Evolutionary conservation across 2,329 filamentous ascomycete genomes (phyloP).

Genomic region (Thyridium curvatum): DNA sequence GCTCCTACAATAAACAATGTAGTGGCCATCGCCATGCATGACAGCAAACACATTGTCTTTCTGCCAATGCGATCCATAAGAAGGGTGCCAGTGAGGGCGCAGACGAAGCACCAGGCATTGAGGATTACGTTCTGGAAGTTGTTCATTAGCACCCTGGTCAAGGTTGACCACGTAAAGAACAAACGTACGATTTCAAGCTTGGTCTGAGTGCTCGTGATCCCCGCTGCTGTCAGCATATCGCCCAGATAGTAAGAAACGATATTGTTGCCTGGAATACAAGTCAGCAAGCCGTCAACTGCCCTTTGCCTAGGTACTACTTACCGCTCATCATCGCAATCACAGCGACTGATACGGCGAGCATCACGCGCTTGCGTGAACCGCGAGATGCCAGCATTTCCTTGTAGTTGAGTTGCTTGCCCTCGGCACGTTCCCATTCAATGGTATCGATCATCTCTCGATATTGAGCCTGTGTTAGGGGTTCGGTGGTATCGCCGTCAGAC

Average conservation of each 20-base stretch:
- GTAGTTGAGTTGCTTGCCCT: too few species aligned
- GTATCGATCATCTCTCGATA: conserved; percentile 7
- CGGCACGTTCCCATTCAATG: neutral
- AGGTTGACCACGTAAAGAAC: too few species aligned
- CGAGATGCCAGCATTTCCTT: too few species aligned
- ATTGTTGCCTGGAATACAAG: conserved; percentile 4
- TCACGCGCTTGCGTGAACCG: neutral
- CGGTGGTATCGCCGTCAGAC: conserved; percentile 1
- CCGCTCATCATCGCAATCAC: conserved; percentile 5
- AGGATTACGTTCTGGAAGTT: conserved; percentile 10
- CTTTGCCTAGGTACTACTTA: too few species aligned
- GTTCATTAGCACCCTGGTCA: too few species aligned
- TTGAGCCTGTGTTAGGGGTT: neutral
- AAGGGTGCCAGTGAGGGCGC: conserved; percentile 33
- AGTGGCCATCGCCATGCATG: too few species aligned
- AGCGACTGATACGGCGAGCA: conserved; percentile 1
- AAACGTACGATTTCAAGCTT: conserved; percentile 12
- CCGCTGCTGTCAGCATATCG: conserved; percentile 9
- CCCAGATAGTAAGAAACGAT: conserved; percentile 12
- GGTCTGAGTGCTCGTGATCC: conserved; percentile 9
- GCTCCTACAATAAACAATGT: too few species aligned
- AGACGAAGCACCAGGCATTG: conserved; percentile 15
- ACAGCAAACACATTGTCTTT: too few species aligned
- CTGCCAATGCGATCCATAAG: conserved; percentile 34
- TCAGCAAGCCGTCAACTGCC: too few species aligned